Base-by-base conservation (phyloP, 306 rosid genomes). In the Vigna reflexopilosa region DNA sequence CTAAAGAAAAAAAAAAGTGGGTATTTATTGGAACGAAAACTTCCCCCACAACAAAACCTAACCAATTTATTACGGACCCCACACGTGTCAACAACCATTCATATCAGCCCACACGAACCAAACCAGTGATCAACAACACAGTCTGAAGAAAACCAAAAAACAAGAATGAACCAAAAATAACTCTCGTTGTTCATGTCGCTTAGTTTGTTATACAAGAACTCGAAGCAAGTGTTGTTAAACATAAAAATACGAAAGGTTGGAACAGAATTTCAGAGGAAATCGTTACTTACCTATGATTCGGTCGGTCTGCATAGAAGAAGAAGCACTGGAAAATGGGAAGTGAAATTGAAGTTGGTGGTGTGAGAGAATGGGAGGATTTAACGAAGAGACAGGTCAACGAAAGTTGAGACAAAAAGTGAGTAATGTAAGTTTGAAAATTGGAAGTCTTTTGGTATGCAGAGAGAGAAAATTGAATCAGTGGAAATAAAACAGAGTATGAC, bases 41-140 rank as follows among this genome's bases (percentile, higher is more conserved):
- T 54, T 47, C 12, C 42, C 48, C 58, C 76, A 77, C 65, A 54
- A 19, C 55, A 72, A 78, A 66, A 67, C 83, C 83, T 73, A 69
- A 58, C 77, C 45, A 28, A 67, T 83, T 83, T 57, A 78, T 83
- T 57, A 17, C 11, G 32, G 65, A n/a, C 45, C 56, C 67, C 28
- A 56, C 80, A 77, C 81, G 57, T 50, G 51, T 42, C 68, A 66
- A 51, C 66, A 22, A 17, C 45, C 45, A 2, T 1, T 19, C 48
- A 16, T 34, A 38, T 5, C 20, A 32, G 13, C 7, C 2, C 71
- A n/a, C 2, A 63, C 52, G 26, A 49, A 50, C 62, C 63, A 76
- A 63, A 63, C 80, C 38, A 63, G 7, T 40, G n/a, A 38, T 65
- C 28, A 9, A 63, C 9, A 30, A 30, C 50, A 64, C 48, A 15